Percentiles rank a stretch among this genome's conserved stretches.
Evolutionary conservation across 1,139 yeast species (phyloP).

Genomic region (Sugiyamaella grinbergsii): DNA sequence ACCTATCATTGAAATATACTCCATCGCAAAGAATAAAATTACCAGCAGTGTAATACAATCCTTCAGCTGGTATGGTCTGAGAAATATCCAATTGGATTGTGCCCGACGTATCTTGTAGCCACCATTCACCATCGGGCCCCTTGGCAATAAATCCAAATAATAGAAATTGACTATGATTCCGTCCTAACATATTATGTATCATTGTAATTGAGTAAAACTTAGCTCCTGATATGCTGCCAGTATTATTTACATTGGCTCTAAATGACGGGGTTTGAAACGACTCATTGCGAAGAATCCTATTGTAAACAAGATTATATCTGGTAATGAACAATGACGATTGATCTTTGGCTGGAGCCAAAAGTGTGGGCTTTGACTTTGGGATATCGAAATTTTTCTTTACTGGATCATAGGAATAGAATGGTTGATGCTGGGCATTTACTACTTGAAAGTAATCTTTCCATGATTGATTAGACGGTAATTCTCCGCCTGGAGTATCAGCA

Average conservation of each 20-base stretch:
- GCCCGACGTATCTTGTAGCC: slow-evolving; percentile 81
- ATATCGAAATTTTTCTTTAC: slow-evolving; percentile 64
- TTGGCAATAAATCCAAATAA: slow-evolving; percentile 73
- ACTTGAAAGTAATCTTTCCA: slow-evolving; percentile 77
- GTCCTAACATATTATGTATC: slow-evolving; percentile 81
- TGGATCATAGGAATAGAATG: slow-evolving; percentile 63
- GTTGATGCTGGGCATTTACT: slow-evolving; percentile 67
- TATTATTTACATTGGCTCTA: slow-evolving; percentile 22
- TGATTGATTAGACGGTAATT: background rate
- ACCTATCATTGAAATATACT: slow-evolving; percentile 65
- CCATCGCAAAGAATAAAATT: slow-evolving; percentile 85
- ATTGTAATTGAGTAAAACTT: slow-evolving; percentile 61
- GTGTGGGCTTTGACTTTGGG: slow-evolving; percentile 35
- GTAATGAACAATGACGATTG: slow-evolving; percentile 40
- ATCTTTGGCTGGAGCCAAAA: slow-evolving; percentile 28
- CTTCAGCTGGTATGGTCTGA: slow-evolving; percentile 59
- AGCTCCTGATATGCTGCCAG: slow-evolving; percentile 39
- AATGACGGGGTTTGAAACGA: slow-evolving; percentile 58
- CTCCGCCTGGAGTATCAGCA: slow-evolving; percentile 29
- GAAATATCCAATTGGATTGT: slow-evolving; percentile 64
- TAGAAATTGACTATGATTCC: slow-evolving; percentile 74
- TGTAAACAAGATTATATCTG: slow-evolving; percentile 64
- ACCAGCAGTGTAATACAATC: slow-evolving; percentile 76
- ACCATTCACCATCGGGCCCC: slow-evolving; percentile 67
- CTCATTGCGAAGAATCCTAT: slow-evolving; percentile 75